Evolutionary conservation across 78 protist genomes (phyloP).

Genomic region (Protostelium mycophagum): DNA sequence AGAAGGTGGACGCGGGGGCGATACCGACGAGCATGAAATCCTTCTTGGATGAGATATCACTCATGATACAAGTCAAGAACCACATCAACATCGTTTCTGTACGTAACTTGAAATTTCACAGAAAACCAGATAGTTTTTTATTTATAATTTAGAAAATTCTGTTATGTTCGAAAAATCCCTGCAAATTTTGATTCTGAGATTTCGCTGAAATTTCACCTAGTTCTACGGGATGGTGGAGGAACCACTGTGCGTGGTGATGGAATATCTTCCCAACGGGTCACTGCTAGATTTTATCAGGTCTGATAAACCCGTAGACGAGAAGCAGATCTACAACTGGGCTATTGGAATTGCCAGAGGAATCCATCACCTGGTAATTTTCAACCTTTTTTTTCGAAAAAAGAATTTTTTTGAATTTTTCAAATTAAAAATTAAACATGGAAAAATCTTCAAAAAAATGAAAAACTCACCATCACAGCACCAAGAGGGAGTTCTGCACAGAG

Average conservation of each 20-base stretch:
- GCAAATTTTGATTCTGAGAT: neutral
- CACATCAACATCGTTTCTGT: neutral
- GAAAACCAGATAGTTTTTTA: too few species aligned
- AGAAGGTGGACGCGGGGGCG: neutral
- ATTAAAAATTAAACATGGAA: too few species aligned
- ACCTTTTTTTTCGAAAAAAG: too few species aligned
- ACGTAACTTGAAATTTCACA: neutral
- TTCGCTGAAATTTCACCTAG: neutral
- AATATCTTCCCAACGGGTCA: neutral
- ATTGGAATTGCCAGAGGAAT: neutral
- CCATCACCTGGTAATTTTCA: neutral
- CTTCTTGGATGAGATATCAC: neutral
- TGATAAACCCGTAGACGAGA: neutral
- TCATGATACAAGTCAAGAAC: neutral
- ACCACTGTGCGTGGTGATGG: neutral
- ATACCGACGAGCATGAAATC: neutral
- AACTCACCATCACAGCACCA: neutral
- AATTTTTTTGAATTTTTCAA: too few species aligned
- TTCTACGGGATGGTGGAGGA: neutral
- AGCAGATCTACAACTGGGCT: neutral
- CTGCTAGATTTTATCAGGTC: neutral
- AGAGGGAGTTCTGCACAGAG: neutral
- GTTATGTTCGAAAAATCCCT: too few species aligned
- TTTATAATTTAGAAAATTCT: too few species aligned
- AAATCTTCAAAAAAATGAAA: too few species aligned